phyloP scores from a whole-genome alignment of 148 eudicot species.

The Agrostemma githago region DNA sequence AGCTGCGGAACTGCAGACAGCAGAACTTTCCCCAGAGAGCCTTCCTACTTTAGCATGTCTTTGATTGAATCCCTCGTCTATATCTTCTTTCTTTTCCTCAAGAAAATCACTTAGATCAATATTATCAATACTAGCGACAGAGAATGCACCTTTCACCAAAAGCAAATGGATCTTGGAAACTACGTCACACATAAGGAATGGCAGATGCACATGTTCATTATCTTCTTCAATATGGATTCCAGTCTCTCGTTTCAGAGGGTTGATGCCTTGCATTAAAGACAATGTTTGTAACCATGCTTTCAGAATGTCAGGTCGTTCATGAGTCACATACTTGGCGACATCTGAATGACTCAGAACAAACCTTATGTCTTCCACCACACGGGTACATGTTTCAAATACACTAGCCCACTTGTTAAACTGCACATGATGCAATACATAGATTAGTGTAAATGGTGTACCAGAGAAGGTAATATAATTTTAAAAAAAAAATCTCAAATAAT shows the following conservation, averaged over 20 bases:
- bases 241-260: conserved; percentile 82
- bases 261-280: conserved; percentile 88
- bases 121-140: conserved; percentile 35
- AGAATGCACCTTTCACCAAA: conserved; percentile 72
- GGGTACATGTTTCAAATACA: conserved; percentile 65
- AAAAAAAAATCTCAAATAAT: no score
- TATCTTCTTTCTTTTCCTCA: conserved; percentile 29
- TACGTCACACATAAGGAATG: conserved; percentile 64
- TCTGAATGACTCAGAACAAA: conserved; percentile 84
- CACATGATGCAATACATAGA: conserved; percentile 18
- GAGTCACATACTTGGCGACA: conserved; percentile 62
- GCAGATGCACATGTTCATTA: conserved; percentile 65
- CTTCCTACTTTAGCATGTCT: conserved; percentile 88
- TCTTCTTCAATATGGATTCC: conserved; percentile 90
- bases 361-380: conserved; percentile 84
- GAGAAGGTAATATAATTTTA: not conserved
- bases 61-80: conserved; percentile 52
- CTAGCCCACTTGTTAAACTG: conserved; percentile 76
- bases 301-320: conserved; percentile 50
- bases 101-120: conserved; percentile 30
- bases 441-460: not conserved
- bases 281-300: conserved; percentile 71
- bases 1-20: conserved; percentile 46
- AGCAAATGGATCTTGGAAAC: conserved; percentile 70
- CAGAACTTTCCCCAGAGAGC: conserved; percentile 78